Evolutionary conservation across 1,139 yeast genomes (phyloP).

Genomic region (Kurtzmaniella quercitrusa): DNA sequence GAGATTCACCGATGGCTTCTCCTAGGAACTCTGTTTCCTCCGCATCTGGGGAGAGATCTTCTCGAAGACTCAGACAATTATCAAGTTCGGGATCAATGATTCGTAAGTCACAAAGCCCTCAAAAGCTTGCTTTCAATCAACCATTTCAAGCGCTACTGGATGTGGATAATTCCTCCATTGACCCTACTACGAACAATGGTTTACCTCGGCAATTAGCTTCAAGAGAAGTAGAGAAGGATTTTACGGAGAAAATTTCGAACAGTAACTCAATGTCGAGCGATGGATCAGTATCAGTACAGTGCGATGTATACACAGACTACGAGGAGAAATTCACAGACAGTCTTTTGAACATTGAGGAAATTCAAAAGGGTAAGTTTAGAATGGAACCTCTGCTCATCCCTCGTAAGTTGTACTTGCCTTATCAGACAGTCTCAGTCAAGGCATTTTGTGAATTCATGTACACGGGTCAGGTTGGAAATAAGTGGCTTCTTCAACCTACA

Average conservation of each 20-base stretch:
- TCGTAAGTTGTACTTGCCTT: slow-evolving; percentile 64
- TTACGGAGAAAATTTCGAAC: not conserved
- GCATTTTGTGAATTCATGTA: slow-evolving; percentile 71
- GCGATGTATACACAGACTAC: slow-evolving; percentile 9
- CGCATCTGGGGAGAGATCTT: slow-evolving; percentile 14
- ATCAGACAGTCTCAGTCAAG: slow-evolving; percentile 53
- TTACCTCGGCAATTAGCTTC: not conserved
- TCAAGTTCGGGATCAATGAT: not conserved
- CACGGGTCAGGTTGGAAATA: slow-evolving; percentile 75
- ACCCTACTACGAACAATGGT: not conserved
- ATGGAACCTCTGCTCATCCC: slow-evolving; percentile 65
- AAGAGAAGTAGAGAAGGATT: not conserved
- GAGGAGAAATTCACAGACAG: slow-evolving; percentile 22
- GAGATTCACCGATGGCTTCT: slow-evolving; percentile 43
- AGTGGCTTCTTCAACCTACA: slow-evolving; percentile 65
- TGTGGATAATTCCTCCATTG: not conserved
- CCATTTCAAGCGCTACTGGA: not conserved
- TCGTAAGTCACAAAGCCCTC: not conserved
- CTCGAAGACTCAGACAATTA: not conserved
- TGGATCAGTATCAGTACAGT: not conserved
- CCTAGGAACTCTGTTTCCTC: slow-evolving; percentile 45
- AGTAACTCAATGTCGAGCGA: not conserved
- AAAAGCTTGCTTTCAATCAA: not conserved
- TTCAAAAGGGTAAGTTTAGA: slow-evolving; percentile 28
- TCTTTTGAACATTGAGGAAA: slow-evolving; percentile 34